Base-by-base conservation (phyloP, 306 rosid genomes). In the Sicyos baderoa region DNA sequence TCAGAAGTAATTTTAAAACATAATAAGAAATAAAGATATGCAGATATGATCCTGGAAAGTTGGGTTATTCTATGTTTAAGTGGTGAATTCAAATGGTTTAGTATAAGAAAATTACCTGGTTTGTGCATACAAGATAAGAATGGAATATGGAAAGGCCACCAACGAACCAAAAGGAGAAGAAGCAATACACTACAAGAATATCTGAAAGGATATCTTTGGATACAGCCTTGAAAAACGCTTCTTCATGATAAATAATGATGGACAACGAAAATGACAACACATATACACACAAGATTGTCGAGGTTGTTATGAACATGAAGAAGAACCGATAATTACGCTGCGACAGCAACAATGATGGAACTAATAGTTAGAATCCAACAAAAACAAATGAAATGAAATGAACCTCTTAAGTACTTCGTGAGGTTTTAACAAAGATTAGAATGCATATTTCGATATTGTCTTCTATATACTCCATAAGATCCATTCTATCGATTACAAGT, bases 81-180 rank as follows among this genome's bases (percentile, higher is more conserved):
- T 44, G 57, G 70, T 53, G 45, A 49, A 49, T 29, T 66, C 25
- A 67, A 76, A 13, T 27, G 32, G 21, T 22, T 10, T 19, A 63
- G 67, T 15, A 73, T 57, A 78, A 77, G 73, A 76, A 29, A 64
- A 49, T 78, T 67, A 89, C 98, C 98, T 93, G 97, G 79, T 90
- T 93, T 77, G 90, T 86, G 72, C 88, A 81, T 29, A 90, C 77
- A 73, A 93, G 92, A 80, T 86, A 88, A 79, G 83, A 84, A 85
- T 93, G 99, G 87, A 93, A 93, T 48, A 83, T 72, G 40, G 96
- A 80, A 58, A 93, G 99, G 82, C 99, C 99, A 54, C 97, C 99
- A 65, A 93, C 99, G 63, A 93, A 93, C 99, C 97, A 90, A 71
- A 88, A 83, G 37, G 90, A 87, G 9, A 90, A 48, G 75, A 90